These are phyloP conservation scores for Handroanthus guayacan DNA, from an alignment of 257 asterid species.

Conservation along the genomic window DNA sequence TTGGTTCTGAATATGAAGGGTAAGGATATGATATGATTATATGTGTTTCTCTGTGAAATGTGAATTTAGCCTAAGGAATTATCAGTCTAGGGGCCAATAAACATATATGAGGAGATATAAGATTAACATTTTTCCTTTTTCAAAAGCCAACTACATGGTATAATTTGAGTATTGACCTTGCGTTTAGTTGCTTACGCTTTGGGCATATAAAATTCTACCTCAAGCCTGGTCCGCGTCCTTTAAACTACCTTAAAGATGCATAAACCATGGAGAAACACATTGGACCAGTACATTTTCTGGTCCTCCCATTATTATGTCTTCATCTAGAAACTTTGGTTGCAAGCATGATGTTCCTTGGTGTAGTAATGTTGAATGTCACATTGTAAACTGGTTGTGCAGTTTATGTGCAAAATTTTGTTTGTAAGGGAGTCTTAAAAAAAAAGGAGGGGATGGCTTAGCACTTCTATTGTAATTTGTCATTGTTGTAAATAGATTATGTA, in stretches of 20 bases:
- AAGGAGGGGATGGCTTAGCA: slow-evolving; percentile 15
- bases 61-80: slow-evolving; percentile 23
- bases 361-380: slow-evolving; percentile 16
- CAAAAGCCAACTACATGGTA: background rate
- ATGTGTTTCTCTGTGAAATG: slow-evolving; percentile 16
- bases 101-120: slow-evolving; percentile 10
- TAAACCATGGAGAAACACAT: slow-evolving; percentile 14
- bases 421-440: slow-evolving; percentile 11
- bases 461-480: slow-evolving; percentile 10
- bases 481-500: slow-evolving; percentile 4
- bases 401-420: slow-evolving; percentile 16
- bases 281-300: slow-evolving; percentile 22
- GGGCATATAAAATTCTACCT: slow-evolving; percentile 6
- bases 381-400: slow-evolving; percentile 23
- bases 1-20: slow-evolving; percentile 99
- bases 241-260: slow-evolving; percentile 15
- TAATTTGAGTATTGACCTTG: slow-evolving; percentile 23
- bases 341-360: slow-evolving; percentile 18
- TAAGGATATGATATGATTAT: slow-evolving; percentile 44
- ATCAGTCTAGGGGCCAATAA: background rate
- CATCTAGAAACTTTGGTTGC: slow-evolving; percentile 22
- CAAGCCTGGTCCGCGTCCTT: slow-evolving; percentile 13
- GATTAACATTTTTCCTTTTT: background rate
- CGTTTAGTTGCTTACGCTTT: background rate
- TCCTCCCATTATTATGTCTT: slow-evolving; percentile 17